Evolutionary conservation across 2,329 filamentous ascomycete genomes (phyloP), one percentile per base, ranked within the genome.

Genomic region (Sclerotinia minor): DNA sequence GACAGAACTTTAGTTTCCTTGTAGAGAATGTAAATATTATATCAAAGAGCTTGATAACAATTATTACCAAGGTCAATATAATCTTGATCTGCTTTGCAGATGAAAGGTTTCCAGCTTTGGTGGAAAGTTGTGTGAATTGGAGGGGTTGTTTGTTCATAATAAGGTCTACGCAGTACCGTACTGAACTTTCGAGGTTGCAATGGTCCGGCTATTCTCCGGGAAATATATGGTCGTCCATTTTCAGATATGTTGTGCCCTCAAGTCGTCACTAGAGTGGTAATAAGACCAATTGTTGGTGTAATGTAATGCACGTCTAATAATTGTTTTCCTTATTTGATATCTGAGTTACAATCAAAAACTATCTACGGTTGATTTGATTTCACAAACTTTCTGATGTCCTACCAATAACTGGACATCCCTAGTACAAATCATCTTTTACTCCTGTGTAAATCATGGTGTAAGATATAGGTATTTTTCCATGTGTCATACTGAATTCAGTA

Each of bases 71-170:
- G 45, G 5, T 32, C 29, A n/a, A 26, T 47, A 35, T 21, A 35
- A 24, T 32, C 13, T 5, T 35, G 21, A 21, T 64, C 13, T 15
- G 54, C 44, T 24, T 41, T 32, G 24, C 44, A 60, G 54, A 55
- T 38, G 41, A 55, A 32, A 41, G 52, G 19, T 29, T 66, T 52
- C 52, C 54, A 50, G 52, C 44, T 66, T 24, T 59, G 32, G 17
- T 49, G 44, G 52, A 57, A 59, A 60, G 41, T 41, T 24, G 54
- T 49, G 54, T 60, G 15, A 44, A 17, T 60, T 66, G 64, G 64
- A 66, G 64, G 64, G 64, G 64, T 66, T 52, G 64, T 49, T 41
- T 65, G 41, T 64, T 50, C 32, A 29, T 50, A 41, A 55, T 35
- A 58, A 58, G 44, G n/a, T 47, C 29, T 11, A 13, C 35, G 35